These are phyloP conservation scores for Trametes hirsuta DNA, from an alignment of 1,284 basidiomycete genomes.

Conservation along the genomic window DNA sequence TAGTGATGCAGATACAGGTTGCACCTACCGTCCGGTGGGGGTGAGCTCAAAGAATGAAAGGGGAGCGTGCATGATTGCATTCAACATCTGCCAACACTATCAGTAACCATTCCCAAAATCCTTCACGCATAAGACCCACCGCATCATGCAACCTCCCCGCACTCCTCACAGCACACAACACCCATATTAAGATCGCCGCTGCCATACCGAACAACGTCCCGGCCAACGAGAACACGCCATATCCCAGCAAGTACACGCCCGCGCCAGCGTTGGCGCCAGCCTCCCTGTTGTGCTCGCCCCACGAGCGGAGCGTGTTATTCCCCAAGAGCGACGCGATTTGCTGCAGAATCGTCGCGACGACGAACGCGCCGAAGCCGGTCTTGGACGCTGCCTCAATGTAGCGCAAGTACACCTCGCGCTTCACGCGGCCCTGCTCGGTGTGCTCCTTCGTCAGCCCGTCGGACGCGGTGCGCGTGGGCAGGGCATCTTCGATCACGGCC, in stretches of 20 bases:
- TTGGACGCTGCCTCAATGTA: slow-evolving; percentile 85
- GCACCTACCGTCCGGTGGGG: slow-evolving; percentile 68
- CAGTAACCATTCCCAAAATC: neutral
- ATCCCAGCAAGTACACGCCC: slow-evolving; percentile 59
- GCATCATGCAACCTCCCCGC: slow-evolving; percentile 78
- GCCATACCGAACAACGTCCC: slow-evolving; percentile 55
- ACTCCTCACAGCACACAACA: slow-evolving; percentile 79
- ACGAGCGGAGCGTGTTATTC: slow-evolving; percentile 76
- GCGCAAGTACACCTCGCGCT: slow-evolving; percentile 72
- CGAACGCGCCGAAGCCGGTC: slow-evolving; percentile 69
- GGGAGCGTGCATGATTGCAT: slow-evolving; percentile 81
- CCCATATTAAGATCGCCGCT: slow-evolving; percentile 72
- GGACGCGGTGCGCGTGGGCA: slow-evolving; percentile 42
- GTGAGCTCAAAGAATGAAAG: slow-evolving; percentile 89
- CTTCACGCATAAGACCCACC: slow-evolving; percentile 42
- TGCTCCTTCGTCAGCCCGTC: slow-evolving; percentile 74
- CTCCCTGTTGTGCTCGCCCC: slow-evolving; percentile 79
- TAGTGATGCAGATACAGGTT: neutral
- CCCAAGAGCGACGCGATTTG: slow-evolving; percentile 61
- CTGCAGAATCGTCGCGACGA: slow-evolving; percentile 57
- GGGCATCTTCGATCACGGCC: slow-evolving; percentile 46
- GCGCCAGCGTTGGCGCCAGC: slow-evolving; percentile 62
- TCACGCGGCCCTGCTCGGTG: slow-evolving; percentile 83
- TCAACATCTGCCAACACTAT: slow-evolving; percentile 59
- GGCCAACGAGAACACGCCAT: slow-evolving; percentile 62